These are phyloP conservation scores for Purpureocillium takamizusanense DNA, from an alignment of 2,329 filamentous ascomycete genomes.

Conservation along the genomic window DNA sequence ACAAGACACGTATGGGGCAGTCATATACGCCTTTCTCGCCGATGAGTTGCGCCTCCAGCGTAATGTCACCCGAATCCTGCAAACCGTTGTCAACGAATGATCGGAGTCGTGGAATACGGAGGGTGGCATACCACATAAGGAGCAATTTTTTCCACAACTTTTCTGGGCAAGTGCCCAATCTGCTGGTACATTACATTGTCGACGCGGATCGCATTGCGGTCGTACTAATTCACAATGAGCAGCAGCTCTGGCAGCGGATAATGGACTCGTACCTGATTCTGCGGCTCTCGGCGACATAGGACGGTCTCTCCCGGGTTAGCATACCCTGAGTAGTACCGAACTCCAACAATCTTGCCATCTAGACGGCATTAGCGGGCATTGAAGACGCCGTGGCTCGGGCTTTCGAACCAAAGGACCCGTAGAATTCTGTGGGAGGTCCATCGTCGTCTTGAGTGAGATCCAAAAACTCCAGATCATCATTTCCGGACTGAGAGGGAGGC, in stretches of 20 bases:
- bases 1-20: constrained; percentile 59
- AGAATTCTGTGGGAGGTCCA: constrained; percentile 32
- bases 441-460: constrained; percentile 36
- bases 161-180: constrained; percentile 69
- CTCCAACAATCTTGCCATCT: constrained; percentile 43
- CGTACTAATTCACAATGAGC: constrained; percentile 34
- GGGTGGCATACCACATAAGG: constrained; percentile 50
- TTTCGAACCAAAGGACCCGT: constrained; percentile 33
- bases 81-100: not conserved
- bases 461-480: constrained; percentile 27
- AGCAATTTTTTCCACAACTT: constrained; percentile 61
- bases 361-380: not conserved
- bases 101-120: not conserved
- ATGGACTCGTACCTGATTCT: constrained; percentile 39
- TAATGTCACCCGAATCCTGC: constrained; percentile 47
- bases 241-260: not conserved
- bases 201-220: constrained; percentile 68
- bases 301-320: constrained; percentile 57
- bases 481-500: constrained; percentile 1
- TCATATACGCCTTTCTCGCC: constrained; percentile 60
- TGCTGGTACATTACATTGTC: constrained; percentile 67
- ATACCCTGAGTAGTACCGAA: constrained; percentile 52
- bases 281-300: constrained; percentile 53
- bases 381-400: not conserved
- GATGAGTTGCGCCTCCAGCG: constrained; percentile 60